Evolutionary conservation across 495 filamentous ascomycete species (phyloP).

Genomic region (Amorphotheca resinae): DNA sequence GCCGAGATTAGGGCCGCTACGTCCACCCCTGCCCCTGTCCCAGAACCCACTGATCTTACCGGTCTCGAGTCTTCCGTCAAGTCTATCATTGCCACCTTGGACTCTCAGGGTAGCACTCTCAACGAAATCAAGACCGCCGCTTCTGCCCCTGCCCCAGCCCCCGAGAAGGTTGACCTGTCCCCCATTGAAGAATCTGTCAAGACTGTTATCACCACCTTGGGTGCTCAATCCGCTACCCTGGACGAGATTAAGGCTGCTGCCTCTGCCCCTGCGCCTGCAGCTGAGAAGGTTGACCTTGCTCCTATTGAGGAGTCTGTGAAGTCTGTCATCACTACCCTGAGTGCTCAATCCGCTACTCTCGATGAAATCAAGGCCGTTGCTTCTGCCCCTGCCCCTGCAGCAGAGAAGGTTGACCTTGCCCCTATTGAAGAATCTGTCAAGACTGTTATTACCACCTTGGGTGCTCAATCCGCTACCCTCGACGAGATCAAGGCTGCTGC

Average conservation of each 20-base stretch:
- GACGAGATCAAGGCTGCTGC: constrained; percentile 7
- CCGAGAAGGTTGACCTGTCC: constrained; percentile 8
- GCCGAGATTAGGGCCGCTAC: constrained; percentile 12
- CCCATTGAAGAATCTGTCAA: constrained; percentile 10
- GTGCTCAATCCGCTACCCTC: constrained; percentile 2
- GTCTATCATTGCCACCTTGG: constrained; percentile 1
- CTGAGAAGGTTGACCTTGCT: constrained; percentile 5
- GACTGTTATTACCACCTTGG: constrained; percentile 1
- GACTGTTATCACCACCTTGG: constrained; percentile 4
- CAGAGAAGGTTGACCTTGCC: constrained; percentile 8
- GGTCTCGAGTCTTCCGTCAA: constrained; percentile 11
- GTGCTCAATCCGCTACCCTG: constrained; percentile 10
- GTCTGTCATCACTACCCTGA: background rate
- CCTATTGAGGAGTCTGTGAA: background rate
- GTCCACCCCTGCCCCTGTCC: background rate
- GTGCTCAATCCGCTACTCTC: constrained; percentile 2
- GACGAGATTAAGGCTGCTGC: constrained; percentile 12
- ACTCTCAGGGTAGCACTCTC: constrained; percentile 4
- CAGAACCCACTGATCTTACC: constrained; percentile 8
- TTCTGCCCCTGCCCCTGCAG: background rate
- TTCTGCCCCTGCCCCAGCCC: constrained; percentile 3
- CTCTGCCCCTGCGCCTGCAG: background rate
- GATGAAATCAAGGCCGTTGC: constrained; percentile 9
- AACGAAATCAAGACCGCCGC: constrained; percentile 9
- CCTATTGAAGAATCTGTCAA: constrained; percentile 8